A percentile compares a stretch with the other conserved stretches of the same genome.
These are phyloP conservation scores for Cyberlindnera mrakii DNA, from an alignment of 805 yeast genomes.

Conservation along the genomic window DNA sequence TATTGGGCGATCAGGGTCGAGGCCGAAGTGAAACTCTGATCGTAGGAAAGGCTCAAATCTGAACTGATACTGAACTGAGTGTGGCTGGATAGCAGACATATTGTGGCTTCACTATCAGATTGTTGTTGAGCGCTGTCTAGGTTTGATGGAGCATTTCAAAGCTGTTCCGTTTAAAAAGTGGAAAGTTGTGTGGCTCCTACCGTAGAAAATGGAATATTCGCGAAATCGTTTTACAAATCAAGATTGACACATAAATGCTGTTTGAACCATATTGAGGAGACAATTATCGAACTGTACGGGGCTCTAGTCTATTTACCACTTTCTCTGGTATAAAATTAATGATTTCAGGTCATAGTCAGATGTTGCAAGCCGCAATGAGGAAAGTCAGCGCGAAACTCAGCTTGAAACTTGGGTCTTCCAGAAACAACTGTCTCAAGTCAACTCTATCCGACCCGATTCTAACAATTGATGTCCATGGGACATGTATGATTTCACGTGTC, in stretches of 20 bases:
- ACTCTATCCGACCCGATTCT: slow-evolving; percentile 33
- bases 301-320: too few relatives aligned
- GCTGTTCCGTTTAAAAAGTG: not conserved
- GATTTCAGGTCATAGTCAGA: slow-evolving; percentile 6
- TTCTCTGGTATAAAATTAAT: not conserved
- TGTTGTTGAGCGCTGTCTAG: too few relatives aligned
- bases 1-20: slow-evolving; percentile 85
- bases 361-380: slow-evolving; percentile 53
- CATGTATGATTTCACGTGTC: slow-evolving; percentile 44
- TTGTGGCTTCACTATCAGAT: not conserved
- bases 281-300: too few relatives aligned
- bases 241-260: not conserved
- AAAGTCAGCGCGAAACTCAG: slow-evolving; percentile 49
- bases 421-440: slow-evolving; percentile 44
- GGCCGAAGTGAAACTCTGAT: slow-evolving; percentile 72
- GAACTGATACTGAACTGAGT: slow-evolving; percentile 36
- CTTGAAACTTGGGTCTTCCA: slow-evolving; percentile 58
- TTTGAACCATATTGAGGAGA: too few relatives aligned
- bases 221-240: slow-evolving; percentile 9
- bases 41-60: slow-evolving; percentile 81
- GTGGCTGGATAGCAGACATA: slow-evolving; percentile 35
- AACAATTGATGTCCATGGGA: slow-evolving; percentile 34
- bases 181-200: not conserved
- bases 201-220: slow-evolving; percentile 5
- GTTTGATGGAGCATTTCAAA: too few relatives aligned